Evolutionary conservation across 2,329 filamentous ascomycete genomes (phyloP).

Genomic region (Akanthomyces uredinophilus): DNA sequence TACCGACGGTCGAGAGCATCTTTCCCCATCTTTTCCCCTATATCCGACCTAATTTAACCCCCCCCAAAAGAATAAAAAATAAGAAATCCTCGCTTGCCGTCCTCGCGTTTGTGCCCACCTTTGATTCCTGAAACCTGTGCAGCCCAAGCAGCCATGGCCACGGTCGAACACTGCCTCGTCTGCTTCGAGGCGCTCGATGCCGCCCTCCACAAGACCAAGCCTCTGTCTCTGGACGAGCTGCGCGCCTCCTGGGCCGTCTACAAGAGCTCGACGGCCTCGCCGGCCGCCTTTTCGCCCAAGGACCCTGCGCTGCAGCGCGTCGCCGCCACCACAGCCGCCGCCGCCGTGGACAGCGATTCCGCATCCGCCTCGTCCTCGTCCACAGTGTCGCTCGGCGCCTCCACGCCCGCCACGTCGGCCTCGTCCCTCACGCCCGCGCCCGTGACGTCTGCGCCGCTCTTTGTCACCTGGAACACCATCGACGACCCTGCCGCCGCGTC

Average conservation of each 20-base stretch:
- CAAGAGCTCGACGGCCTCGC: slow-evolving; percentile 20
- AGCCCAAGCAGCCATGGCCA: slow-evolving; percentile 59
- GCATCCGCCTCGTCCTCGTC: slow-evolving; percentile 34
- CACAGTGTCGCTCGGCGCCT: slow-evolving; percentile 29
- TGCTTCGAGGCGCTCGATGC: slow-evolving; percentile 87
- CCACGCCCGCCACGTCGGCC: slow-evolving; percentile 40
- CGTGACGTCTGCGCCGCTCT: slow-evolving; percentile 63
- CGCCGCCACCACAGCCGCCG: slow-evolving; percentile 24
- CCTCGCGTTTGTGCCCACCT: background rate
- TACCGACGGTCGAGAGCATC: background rate
- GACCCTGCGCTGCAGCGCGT: slow-evolving; percentile 41
- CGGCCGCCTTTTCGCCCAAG: slow-evolving; percentile 25
- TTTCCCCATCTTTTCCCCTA: background rate
- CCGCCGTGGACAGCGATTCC: slow-evolving; percentile 19
- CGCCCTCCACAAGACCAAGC: slow-evolving; percentile 63
- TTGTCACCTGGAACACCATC: slow-evolving; percentile 90
- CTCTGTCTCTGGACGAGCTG: slow-evolving; percentile 63
- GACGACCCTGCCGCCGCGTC: slow-evolving; percentile 33
- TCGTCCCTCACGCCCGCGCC: slow-evolving; percentile 24
- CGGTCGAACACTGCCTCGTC: slow-evolving; percentile 77
- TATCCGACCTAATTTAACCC: too few species aligned
- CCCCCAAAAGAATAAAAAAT: background rate
- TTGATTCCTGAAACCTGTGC: background rate
- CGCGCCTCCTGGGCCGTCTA: slow-evolving; percentile 57
- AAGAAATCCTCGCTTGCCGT: background rate